Conservation (phyloP, 2,329 filamentous ascomycete species). For the Colletotrichum chrysophilum region DNA sequence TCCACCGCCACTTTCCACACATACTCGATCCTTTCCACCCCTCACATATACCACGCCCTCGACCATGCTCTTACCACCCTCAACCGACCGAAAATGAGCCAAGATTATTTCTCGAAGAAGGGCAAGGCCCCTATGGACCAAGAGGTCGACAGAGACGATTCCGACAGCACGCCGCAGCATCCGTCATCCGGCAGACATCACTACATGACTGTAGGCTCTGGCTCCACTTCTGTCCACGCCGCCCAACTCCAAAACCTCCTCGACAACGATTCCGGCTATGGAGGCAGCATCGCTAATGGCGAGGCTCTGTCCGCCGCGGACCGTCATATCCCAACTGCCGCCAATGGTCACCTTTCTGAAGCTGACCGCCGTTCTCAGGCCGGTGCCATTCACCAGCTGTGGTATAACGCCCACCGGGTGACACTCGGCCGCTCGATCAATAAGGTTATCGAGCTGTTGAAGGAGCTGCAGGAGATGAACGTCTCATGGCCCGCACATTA, state of each 20-base stretch:
- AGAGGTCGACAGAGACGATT: conserved; percentile 29
- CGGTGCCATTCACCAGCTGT: conserved; percentile 88
- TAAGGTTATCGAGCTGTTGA: conserved; percentile 82
- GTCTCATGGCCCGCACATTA: conserved; percentile 93
- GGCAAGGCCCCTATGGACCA: conserved; percentile 50
- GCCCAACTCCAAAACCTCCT: conserved; percentile 81
- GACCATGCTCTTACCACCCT: conserved; percentile 39
- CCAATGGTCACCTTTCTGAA: conserved; percentile 41
- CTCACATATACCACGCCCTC: conserved; percentile 12
- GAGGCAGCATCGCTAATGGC: conserved; percentile 76
- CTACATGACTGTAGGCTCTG: conserved; percentile 89
- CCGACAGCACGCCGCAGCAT: conserved; percentile 29
- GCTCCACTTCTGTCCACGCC: conserved; percentile 81
- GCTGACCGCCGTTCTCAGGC: conserved; percentile 62
- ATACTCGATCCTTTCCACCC: not conserved
- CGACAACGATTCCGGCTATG: conserved; percentile 91
- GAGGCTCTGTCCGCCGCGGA: conserved; percentile 43
- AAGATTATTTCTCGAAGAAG: conserved; percentile 62
- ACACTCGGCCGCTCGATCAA: conserved; percentile 88
- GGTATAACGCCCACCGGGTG: conserved; percentile 91
- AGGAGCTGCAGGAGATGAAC: conserved; percentile 87
- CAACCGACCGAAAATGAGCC: conserved; percentile 56
- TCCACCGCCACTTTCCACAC: not conserved
- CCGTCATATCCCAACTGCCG: conserved; percentile 20
- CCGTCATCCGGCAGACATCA: conserved; percentile 41